Evolutionary conservation across 192 early-diverging fungal genomes (phyloP), one percentile per base, ranked within the genome.

Genomic region (Fimicolochytrium jonesii): DNA sequence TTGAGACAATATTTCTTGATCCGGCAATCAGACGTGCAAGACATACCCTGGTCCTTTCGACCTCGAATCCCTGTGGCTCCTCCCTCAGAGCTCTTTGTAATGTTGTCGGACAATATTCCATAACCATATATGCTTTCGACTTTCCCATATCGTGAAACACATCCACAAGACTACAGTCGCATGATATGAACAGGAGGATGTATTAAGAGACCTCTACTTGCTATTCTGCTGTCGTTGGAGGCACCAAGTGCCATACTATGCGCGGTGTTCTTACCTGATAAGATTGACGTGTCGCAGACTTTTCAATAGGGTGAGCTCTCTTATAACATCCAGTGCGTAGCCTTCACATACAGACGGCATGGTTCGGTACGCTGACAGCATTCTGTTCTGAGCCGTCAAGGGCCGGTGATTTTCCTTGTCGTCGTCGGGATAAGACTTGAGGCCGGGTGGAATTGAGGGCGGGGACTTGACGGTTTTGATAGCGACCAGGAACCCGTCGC

Each of bases 281-380:
- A 64, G 31, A 45, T 64, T 64, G 6, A 22, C 6, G 43, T 64
- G 62, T 13, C 29, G 10, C 31, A 64, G 41, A 15, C 15, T 42
- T 18, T 42, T 43, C 23, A 64, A 42, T 7, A 32, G 25, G 1
- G 25, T 32, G 11, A 64, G 17, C 44, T 64, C 62, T 20, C 62
- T n/a, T 18, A 55, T 26, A 15, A 55, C 51, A 55, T 53, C 62
- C 4, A 4, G n/a, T 18, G 53, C n/a, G n/a, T n/a, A n/a, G n/a
- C n/a, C n/a, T n/a, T n/a, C n/a, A n/a, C n/a, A n/a, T n/a, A n/a
- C n/a, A n/a, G n/a, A n/a, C n/a, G n/a, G n/a, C n/a, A n/a, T n/a
- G n/a, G n/a, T n/a, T n/a, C n/a, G n/a, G n/a, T n/a, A n/a, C n/a
- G n/a, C n/a, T n/a, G n/a, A n/a, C n/a, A n/a, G n/a, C n/a, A n/a